phyloP scores from a whole-genome alignment of 208 protist genomes.

The Crithidia thermophila region DNA sequence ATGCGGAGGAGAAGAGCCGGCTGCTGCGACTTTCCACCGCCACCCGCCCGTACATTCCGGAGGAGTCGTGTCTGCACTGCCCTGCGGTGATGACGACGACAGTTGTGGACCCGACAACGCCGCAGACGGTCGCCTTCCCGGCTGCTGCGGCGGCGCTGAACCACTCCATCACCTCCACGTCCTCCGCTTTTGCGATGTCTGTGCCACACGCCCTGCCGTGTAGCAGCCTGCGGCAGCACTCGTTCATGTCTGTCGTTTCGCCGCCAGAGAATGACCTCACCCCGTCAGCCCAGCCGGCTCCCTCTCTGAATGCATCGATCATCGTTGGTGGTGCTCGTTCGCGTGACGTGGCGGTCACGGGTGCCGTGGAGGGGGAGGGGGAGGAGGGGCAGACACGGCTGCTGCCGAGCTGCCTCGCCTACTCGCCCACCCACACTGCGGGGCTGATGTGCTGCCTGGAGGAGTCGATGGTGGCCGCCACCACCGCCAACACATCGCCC shows the following conservation, averaged over 20 bases:
- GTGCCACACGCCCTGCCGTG: no score
- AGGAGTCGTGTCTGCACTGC: not conserved
- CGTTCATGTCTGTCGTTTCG: no score
- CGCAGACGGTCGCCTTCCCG: not conserved
- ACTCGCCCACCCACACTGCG: not conserved
- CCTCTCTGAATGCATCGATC: no score
- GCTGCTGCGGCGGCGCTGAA: not conserved
- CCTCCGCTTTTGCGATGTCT: no score
- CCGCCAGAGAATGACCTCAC: no score
- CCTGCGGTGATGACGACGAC: no score
- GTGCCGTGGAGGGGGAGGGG: no score
- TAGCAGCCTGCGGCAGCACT: no score
- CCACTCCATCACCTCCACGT: no score
- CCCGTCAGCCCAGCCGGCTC: no score
- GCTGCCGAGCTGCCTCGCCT: not conserved
- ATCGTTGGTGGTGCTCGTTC: no score
- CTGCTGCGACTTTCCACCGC: constrained; percentile 6
- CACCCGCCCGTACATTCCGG: constrained; percentile 12
- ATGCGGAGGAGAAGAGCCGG: not conserved
- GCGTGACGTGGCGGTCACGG: no score
- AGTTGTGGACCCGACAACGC: not conserved
- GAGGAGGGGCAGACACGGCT: not conserved
- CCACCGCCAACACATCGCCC: not conserved
- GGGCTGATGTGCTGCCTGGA: not conserved
- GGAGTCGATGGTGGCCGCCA: not conserved